These are phyloP conservation scores for Chalaropsis ovoidea DNA, from an alignment of 2,329 filamentous ascomycete species.

Conservation along the genomic window DNA sequence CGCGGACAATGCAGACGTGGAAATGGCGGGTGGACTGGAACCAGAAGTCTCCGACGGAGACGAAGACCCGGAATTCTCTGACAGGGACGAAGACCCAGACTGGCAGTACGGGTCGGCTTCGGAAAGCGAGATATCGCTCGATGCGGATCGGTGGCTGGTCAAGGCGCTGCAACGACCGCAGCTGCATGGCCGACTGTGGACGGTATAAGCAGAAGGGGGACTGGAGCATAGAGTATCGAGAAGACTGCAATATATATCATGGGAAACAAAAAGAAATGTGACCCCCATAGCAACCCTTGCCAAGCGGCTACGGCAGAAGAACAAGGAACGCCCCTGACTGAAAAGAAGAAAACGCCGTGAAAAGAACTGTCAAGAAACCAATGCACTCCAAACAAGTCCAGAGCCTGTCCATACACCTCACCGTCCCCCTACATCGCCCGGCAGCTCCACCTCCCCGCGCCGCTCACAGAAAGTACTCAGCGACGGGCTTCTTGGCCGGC, in stretches of 20 bases:
- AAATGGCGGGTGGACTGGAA: neutral
- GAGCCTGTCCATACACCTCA: neutral
- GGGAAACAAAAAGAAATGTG: neutral
- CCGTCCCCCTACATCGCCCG: neutral
- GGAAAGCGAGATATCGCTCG: neutral
- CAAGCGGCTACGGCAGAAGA: neutral
- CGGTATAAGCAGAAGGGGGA: neutral
- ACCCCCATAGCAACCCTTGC: neutral
- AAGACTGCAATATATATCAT: neutral
- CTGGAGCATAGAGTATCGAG: too few species aligned
- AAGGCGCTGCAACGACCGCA: neutral
- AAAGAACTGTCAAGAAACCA: neutral
- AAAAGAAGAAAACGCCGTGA: neutral
- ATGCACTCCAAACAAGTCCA: neutral
- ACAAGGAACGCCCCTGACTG: slow-evolving; percentile 1
- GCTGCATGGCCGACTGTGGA: neutral
- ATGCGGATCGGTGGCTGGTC: neutral
- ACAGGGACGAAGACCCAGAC: neutral
- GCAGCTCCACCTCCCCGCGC: neutral
- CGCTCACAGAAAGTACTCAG: slow-evolving; percentile 77
- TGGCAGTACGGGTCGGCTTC: neutral
- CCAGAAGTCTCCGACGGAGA: neutral
- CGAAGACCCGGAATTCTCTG: neutral
- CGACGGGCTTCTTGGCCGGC: slow-evolving; percentile 97
- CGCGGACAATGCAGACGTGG: neutral